A percentile compares a stretch with the other conserved stretches of the same genome.
Conservation (phyloP, 495 filamentous ascomycete genomes). For the Melanomma pulvis-pyrius region DNA sequence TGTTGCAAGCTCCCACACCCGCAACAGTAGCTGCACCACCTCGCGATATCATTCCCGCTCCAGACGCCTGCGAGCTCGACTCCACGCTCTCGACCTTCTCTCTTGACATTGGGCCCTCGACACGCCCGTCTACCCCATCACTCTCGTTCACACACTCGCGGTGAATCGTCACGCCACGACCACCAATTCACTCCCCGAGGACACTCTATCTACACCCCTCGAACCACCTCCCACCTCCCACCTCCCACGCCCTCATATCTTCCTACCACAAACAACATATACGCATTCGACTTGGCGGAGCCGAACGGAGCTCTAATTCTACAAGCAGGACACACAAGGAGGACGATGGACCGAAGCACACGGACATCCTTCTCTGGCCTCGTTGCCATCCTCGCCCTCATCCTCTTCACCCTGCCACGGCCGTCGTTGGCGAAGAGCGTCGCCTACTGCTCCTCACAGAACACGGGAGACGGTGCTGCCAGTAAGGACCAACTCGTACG, state of each 20-base stretch:
- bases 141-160: not conserved
- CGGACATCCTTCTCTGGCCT: slow-evolving; percentile 1
- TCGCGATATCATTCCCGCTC: not conserved
- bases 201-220: not conserved
- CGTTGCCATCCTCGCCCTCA: slow-evolving; percentile 17
- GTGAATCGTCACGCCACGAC: slow-evolving; percentile 8
- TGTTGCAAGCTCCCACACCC: not conserved
- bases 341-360: slow-evolving; percentile 1
- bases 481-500: slow-evolving; percentile 8
- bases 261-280: not conserved
- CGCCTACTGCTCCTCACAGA: slow-evolving; percentile 35
- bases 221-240: not conserved
- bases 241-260: not conserved
- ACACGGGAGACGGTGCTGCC: slow-evolving; percentile 20
- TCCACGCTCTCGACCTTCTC: not conserved
- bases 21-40: slow-evolving; percentile 2
- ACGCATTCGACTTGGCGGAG: slow-evolving; percentile 20
- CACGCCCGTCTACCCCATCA: not conserved
- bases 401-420: not conserved
- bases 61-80: not conserved
- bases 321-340: not conserved
- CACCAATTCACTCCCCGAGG: slow-evolving; percentile 3
- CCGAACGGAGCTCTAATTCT: not conserved
- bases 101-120: slow-evolving; percentile 2
- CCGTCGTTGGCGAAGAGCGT: not conserved